Evolutionary conservation across 1,284 basidiomycete species (phyloP).

Genomic region (Marasmius tenuissimus): DNA sequence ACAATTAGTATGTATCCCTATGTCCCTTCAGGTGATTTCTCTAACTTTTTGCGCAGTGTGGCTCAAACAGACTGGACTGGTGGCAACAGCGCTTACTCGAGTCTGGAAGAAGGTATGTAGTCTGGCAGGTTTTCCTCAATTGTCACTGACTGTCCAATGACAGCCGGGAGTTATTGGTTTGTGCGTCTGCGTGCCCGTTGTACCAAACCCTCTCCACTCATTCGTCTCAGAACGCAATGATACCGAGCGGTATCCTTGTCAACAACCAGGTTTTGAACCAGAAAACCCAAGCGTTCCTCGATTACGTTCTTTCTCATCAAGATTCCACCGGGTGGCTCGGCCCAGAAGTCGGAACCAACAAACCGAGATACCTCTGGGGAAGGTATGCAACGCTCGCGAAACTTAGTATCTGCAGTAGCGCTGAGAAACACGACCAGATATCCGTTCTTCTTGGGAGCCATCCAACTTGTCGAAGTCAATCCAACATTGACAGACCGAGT

Average conservation of each 20-base stretch:
- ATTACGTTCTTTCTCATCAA: constrained; percentile 55
- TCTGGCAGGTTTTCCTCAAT: background rate
- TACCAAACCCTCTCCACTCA: no score
- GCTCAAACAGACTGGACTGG: constrained; percentile 55
- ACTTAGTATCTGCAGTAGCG: background rate
- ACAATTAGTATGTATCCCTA: constrained; percentile 41
- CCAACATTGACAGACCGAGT: constrained; percentile 42
- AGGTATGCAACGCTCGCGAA: constrained; percentile 28
- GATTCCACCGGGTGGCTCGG: constrained; percentile 59
- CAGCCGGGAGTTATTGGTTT: constrained; percentile 64
- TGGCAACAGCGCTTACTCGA: constrained; percentile 50
- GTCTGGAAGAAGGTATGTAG: constrained; percentile 50
- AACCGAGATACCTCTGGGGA: constrained; percentile 57
- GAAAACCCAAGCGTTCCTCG: constrained; percentile 49
- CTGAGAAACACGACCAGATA: constrained; percentile 32
- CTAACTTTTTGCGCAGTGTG: constrained; percentile 32
- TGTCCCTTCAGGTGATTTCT: background rate
- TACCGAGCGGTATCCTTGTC: constrained; percentile 48
- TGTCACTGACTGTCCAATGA: background rate
- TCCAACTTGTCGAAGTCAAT: constrained; percentile 53
- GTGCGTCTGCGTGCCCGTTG: constrained; percentile 29
- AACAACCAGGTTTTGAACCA: constrained; percentile 44
- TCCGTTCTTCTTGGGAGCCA: constrained; percentile 55
- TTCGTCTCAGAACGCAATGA: constrained; percentile 48
- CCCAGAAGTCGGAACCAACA: constrained; percentile 53